A percentile compares a stretch with the other conserved stretches of the same genome.
phyloP scores from a whole-genome alignment of 2,329 filamentous ascomycete genomes.

The Lecanicillium sp. region DNA sequence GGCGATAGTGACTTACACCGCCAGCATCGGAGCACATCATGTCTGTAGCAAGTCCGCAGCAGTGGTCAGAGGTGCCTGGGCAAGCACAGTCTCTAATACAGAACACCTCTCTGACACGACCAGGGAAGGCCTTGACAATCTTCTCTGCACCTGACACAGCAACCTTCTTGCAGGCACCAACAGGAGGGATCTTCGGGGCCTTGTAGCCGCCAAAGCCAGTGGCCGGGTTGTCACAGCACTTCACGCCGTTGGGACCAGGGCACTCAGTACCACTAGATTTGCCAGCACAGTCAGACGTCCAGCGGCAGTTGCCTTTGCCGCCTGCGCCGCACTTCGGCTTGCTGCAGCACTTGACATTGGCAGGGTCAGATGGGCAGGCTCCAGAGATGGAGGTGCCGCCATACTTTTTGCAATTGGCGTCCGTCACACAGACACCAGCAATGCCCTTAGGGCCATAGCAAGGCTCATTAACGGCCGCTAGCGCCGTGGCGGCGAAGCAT shows the following conservation, averaged over 20 bases:
- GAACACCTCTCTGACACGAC: conserved; percentile 24
- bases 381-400: conserved; percentile 30
- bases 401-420: conserved; percentile 22
- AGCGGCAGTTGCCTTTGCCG: conserved; percentile 27
- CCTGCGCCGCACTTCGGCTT: conserved; percentile 27
- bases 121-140: conserved; percentile 27
- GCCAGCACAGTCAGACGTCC: conserved; percentile 28
- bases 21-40: conserved; percentile 30
- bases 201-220: conserved; percentile 27
- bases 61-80: conserved; percentile 26
- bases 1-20: conserved; percentile 31
- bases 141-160: conserved; percentile 26
- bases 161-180: conserved; percentile 26
- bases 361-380: conserved; percentile 28
- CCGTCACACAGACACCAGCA: conserved; percentile 30
- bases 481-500: conserved; percentile 8
- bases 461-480: conserved; percentile 22
- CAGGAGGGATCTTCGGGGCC: conserved; percentile 24
- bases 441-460: conserved; percentile 19
- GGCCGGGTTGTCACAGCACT: conserved; percentile 27
- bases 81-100: conserved; percentile 26
- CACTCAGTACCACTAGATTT: conserved; percentile 22
- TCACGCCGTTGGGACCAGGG: conserved; percentile 28
- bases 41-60: conserved; percentile 29
- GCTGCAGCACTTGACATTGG: conserved; percentile 33